Percentiles rank a stretch among this genome's conserved stretches.
These are phyloP conservation scores for Chaetomium globosum DNA, from an alignment of 2,329 filamentous ascomycete species.

Conservation along the genomic window DNA sequence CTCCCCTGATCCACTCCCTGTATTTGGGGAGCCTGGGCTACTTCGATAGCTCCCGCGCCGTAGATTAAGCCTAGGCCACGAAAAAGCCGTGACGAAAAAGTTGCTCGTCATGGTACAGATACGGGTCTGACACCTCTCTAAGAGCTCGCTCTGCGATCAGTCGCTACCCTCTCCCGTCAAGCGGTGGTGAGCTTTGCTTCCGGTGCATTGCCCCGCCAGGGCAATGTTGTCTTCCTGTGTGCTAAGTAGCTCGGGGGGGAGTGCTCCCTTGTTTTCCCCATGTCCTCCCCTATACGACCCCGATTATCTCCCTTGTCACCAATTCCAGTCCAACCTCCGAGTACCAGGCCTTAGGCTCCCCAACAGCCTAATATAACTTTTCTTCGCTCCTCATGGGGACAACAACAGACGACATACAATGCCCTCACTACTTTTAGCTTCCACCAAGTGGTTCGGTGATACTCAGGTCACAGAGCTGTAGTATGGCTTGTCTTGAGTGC, in stretches of 20 bases:
- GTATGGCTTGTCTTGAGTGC: too few species aligned
- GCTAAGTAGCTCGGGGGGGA: not conserved
- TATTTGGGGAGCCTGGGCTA: conserved; percentile 60
- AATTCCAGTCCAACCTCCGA: not conserved
- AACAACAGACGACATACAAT: too few species aligned
- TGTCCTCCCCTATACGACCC: not conserved
- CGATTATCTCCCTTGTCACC: not conserved
- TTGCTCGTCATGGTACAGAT: conserved; percentile 64
- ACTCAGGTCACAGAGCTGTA: too few species aligned
- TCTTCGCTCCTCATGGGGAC: too few species aligned
- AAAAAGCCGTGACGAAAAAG: conserved; percentile 64
- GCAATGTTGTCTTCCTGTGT: not conserved
- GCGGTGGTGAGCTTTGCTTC: not conserved
- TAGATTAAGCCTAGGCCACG: conserved; percentile 59
- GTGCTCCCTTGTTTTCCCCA: not conserved
- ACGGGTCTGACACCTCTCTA: conserved; percentile 61
- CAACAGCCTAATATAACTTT: not conserved
- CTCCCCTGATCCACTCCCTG: conserved; percentile 53
- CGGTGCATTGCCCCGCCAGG: not conserved
- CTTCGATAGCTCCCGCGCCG: conserved; percentile 61
- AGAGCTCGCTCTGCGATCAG: not conserved
- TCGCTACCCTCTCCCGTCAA: not conserved
- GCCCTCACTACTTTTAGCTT: too few species aligned
- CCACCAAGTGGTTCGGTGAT: too few species aligned
- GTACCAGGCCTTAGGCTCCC: too few species aligned